Evolutionary conservation across 2,329 filamentous ascomycete genomes (phyloP), one percentile per base, ranked within the genome.

Genomic region (Phyllosticta ampelicida): DNA sequence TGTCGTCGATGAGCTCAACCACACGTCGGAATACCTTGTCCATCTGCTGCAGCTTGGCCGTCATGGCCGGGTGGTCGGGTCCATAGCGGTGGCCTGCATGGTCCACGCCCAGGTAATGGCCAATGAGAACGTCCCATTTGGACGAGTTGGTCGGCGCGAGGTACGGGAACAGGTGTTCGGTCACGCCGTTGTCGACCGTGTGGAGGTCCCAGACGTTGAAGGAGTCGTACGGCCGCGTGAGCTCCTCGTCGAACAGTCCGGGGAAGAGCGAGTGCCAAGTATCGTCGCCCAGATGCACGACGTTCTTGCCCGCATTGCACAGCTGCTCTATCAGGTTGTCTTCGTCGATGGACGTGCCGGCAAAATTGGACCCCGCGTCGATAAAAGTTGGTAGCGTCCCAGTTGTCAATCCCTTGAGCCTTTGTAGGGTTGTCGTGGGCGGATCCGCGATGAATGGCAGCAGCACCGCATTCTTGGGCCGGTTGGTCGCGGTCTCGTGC

Each of bases 161-260:
- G 2, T 97, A 78, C 1, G 94, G 94, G 61, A 94, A 87, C 6
- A 99, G 84, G 72, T 97, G 88, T 64, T 95, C 87, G 11, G 86
- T 87, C 21, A 99, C 94, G 0, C 94, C 94, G 67, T 96, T 92
- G 69, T 99, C 94, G 2, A 99, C 89, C 0, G 94, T 97, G 71
- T 97, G 90, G 65, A 99, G 74, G 71, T 99, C 94, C 90, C 90
- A 96, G 6, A 97, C 94, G 68, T 97, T 96, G 75, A 99, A 95
- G 61, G 92, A 97, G 70, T 97, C 92, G 71, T 96, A 99, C 0
- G 94, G 84, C 65, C 80, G 83, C 64, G 91, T 96, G 59, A 96
- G 83, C 59, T 92, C 87, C 9, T 85, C 76, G 70, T 96, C 86
- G 66, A 99, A 99, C 71, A 95, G 90, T n/a, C 81, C 89, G 0